Conservation (phyloP, 108 stramenopile genomes). For the Halocafeteria seosinensis region DNA sequence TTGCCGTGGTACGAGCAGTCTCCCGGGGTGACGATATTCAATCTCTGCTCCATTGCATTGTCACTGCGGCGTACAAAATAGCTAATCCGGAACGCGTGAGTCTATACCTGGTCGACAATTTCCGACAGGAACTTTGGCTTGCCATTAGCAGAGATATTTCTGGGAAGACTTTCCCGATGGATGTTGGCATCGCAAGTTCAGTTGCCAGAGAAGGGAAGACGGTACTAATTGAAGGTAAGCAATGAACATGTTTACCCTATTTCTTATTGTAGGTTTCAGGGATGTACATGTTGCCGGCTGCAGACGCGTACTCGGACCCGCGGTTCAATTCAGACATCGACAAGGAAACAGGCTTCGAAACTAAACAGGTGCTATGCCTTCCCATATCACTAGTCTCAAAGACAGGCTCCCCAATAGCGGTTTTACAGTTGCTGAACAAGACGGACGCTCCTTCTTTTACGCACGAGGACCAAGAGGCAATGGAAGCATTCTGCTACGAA, state of each 20-base stretch:
- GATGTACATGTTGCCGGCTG: too few species aligned
- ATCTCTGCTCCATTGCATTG: neutral
- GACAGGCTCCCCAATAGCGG: too few species aligned
- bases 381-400: too few species aligned
- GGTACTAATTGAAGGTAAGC: too few species aligned
- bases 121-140: neutral
- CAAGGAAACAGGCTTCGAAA: conserved; percentile 24
- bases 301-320: conserved; percentile 36
- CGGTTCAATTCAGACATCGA: conserved; percentile 37
- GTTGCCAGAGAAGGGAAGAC: neutral
- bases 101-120: neutral
- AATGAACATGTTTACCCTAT: too few species aligned
- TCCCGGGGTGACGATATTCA: neutral
- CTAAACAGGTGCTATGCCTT: conserved; percentile 27
- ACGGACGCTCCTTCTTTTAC: too few species aligned
- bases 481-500: too few species aligned
- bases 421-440: too few species aligned
- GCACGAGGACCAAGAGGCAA: too few species aligned
- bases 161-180: neutral
- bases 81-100: neutral
- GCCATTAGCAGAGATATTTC: neutral
- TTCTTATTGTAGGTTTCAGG: too few species aligned
- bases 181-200: neutral
- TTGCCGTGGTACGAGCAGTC: neutral
- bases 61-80: neutral